These are phyloP conservation scores for Prillingera fragicola DNA, from an alignment of 1,284 basidiomycete species.

Conservation along the genomic window DNA sequence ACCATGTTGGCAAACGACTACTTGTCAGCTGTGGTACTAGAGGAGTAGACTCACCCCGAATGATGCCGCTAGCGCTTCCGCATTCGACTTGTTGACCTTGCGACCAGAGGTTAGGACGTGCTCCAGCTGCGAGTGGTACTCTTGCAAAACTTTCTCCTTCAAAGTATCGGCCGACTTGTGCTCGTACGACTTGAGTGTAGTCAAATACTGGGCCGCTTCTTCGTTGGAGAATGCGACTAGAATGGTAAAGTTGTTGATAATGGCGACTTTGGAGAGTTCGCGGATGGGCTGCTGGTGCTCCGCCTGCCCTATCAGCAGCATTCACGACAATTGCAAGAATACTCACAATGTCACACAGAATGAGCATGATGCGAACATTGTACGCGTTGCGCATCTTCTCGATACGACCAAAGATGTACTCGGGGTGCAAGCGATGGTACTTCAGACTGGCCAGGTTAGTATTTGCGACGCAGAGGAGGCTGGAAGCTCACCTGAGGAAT, in stretches of 20 bases:
- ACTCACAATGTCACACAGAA: conserved; percentile 86
- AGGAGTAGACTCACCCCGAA: conserved; percentile 68
- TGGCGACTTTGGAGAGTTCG: conserved; percentile 85
- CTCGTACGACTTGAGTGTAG: conserved; percentile 89
- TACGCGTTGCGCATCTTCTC: conserved; percentile 76
- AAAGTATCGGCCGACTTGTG: conserved; percentile 88
- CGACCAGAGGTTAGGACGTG: conserved; percentile 82
- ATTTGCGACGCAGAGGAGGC: neutral
- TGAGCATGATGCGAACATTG: conserved; percentile 76
- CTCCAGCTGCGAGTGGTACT: conserved; percentile 74
- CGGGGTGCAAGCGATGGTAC: conserved; percentile 94
- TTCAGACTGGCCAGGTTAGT: conserved; percentile 64
- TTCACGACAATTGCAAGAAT: too few relatives aligned
- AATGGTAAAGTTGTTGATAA: conserved; percentile 88
- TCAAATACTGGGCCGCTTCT: conserved; percentile 86
- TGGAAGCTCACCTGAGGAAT: conserved; percentile 65
- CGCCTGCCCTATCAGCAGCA: conserved; percentile 47
- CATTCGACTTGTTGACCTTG: conserved; percentile 97
- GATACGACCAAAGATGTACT: conserved; percentile 90
- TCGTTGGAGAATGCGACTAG: conserved; percentile 86
- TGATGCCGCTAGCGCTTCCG: conserved; percentile 84
- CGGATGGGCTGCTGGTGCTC: conserved; percentile 86
- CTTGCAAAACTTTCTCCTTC: conserved; percentile 86
- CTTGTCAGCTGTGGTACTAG: neutral
- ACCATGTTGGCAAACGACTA: conserved; percentile 77